Evolutionary conservation across 441 rosid genomes (phyloP).

Genomic region (Cnidoscolus chayamansa): DNA sequence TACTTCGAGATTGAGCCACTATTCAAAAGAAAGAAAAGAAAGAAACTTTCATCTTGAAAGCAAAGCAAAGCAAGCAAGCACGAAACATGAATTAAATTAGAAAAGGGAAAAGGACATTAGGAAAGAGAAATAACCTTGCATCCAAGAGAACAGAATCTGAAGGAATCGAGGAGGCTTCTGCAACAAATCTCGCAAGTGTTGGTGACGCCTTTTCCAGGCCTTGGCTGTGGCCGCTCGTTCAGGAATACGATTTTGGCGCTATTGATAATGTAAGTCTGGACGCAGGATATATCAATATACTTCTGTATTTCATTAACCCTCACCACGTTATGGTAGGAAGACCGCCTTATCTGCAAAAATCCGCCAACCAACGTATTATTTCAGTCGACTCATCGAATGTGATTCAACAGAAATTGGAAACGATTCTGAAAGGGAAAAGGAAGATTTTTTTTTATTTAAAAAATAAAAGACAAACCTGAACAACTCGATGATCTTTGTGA

Average conservation of each 20-base stretch:
- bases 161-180: slow-evolving; percentile 82
- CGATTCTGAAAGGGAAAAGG: neutral
- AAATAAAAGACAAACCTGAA: slow-evolving; percentile 44
- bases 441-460: too few relatives aligned
- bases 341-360: slow-evolving; percentile 64
- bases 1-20: neutral
- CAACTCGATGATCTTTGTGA: slow-evolving; percentile 60
- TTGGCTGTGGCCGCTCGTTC: slow-evolving; percentile 76
- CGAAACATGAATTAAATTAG: neutral
- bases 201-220: slow-evolving; percentile 89
- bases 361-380: neutral
- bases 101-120: neutral
- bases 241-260: slow-evolving; percentile 85
- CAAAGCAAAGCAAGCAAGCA: neutral
- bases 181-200: slow-evolving; percentile 77
- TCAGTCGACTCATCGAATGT: neutral
- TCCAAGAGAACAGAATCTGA: slow-evolving; percentile 84
- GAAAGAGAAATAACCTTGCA: slow-evolving; percentile 54
- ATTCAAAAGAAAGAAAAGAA: neutral
- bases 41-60: neutral
- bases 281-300: slow-evolving; percentile 65
- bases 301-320: slow-evolving; percentile 77
- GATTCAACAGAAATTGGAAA: neutral
- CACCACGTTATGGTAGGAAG: slow-evolving; percentile 86
- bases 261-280: slow-evolving; percentile 83